Evolutionary conservation across 1,284 basidiomycete species (phyloP).

Genomic region (Sanghuangporus weigelae): DNA sequence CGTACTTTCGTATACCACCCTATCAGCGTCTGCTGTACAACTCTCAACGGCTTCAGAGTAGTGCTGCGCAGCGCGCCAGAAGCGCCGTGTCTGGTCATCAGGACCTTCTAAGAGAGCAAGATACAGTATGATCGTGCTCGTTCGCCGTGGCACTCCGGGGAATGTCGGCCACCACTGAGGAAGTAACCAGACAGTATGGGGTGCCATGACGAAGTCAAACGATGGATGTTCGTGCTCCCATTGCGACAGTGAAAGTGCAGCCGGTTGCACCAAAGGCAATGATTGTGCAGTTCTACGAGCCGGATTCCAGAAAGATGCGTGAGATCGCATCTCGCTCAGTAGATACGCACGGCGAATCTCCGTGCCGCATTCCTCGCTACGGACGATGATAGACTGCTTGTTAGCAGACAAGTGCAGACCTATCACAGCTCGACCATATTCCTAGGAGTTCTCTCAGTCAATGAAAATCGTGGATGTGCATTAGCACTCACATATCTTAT

Average conservation of each 20-base stretch:
- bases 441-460: conserved; percentile 1
- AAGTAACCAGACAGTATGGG: conserved; percentile 16
- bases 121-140: conserved; percentile 13
- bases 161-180: conserved; percentile 20
- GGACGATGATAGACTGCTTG: conserved; percentile 9
- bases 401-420: conserved; percentile 14
- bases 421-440: conserved; percentile 16
- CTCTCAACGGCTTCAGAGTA: conserved; percentile 4
- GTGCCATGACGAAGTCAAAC: conserved; percentile 5
- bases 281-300: neutral
- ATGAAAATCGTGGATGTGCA: neutral
- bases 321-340: conserved; percentile 1
- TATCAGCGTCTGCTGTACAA: neutral
- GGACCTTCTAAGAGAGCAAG: neutral
- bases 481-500: conserved; percentile 12
- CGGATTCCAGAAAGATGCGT: conserved; percentile 6
- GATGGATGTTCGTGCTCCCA: conserved; percentile 14
- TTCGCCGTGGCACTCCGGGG: conserved; percentile 10
- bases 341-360: conserved; percentile 12
- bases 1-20: neutral
- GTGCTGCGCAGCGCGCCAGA: conserved; percentile 16
- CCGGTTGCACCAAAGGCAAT: neutral
- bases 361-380: conserved; percentile 9
- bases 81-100: neutral
- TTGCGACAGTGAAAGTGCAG: neutral